Percentiles rank a stretch among this genome's conserved stretches.
Evolutionary conservation across 2,329 filamentous ascomycete species (phyloP).

Genomic region (Colletotrichum camelliae): DNA sequence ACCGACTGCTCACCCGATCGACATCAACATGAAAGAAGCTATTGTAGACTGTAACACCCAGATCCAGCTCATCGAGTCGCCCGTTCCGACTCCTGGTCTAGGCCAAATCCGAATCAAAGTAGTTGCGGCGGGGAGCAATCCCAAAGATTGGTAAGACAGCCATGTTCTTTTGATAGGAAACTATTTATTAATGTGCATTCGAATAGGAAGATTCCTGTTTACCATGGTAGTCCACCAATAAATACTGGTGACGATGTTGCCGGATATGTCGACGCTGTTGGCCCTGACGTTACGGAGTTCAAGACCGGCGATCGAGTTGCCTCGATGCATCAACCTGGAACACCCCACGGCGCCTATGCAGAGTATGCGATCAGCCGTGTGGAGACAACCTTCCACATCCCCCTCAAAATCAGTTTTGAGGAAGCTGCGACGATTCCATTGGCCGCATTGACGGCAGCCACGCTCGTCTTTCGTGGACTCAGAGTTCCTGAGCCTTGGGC

Average conservation of each 20-base stretch:
- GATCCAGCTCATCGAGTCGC: background rate
- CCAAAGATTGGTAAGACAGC: background rate
- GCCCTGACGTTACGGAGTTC: constrained; percentile 21
- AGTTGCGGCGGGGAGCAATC: background rate
- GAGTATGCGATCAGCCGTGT: constrained; percentile 45
- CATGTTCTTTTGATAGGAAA: background rate
- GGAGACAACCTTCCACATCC: constrained; percentile 42
- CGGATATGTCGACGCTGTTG: constrained; percentile 23
- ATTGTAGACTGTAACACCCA: background rate
- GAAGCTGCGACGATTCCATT: constrained; percentile 43
- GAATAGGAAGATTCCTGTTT: background rate
- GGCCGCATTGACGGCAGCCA: constrained; percentile 42
- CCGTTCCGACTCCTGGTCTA: background rate
- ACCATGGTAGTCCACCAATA: background rate
- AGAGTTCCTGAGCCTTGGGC: constrained; percentile 54
- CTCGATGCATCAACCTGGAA: constrained; percentile 54
- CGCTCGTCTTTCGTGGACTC: constrained; percentile 54
- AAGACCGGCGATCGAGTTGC: constrained; percentile 47
- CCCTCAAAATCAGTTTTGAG: constrained; percentile 29
- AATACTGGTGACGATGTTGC: constrained; percentile 28
- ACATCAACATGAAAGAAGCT: background rate
- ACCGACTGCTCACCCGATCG: background rate
- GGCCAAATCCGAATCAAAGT: background rate
- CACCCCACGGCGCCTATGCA: constrained; percentile 49
- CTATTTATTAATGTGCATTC: background rate